Evolutionary conservation across 805 yeast genomes (phyloP).

Genomic region (Ogataea sp.): DNA sequence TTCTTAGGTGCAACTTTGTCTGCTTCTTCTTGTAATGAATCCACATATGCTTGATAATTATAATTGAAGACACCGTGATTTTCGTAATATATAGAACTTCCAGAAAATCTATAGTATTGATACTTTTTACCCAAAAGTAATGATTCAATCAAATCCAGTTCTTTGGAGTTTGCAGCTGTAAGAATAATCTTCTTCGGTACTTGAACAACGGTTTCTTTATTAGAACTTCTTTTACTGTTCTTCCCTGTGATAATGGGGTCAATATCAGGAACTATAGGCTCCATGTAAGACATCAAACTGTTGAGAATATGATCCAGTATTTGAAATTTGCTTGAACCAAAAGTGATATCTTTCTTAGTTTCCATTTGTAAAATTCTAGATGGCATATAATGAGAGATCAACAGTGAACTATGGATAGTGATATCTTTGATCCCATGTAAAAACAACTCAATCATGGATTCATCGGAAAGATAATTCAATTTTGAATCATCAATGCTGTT

Average conservation of each 20-base stretch:
- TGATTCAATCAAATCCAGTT: constrained; percentile 73
- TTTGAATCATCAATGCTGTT: background rate
- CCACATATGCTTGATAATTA: constrained; percentile 4
- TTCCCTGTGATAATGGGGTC: background rate
- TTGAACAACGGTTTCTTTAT: background rate
- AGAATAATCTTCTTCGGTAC: constrained; percentile 28
- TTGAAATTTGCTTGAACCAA: constrained; percentile 52
- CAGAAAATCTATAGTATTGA: constrained; percentile 59
- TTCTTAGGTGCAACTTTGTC: constrained; percentile 2
- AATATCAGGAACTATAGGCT: too few species aligned
- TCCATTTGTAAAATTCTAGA: constrained; percentile 60
- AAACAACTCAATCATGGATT: constrained; percentile 33
- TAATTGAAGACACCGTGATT: constrained; percentile 25
- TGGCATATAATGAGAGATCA: constrained; percentile 75
- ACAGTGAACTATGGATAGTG: constrained; percentile 57
- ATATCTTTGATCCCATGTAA: constrained; percentile 40
- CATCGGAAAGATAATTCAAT: constrained; percentile 12
- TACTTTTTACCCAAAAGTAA: constrained; percentile 64
- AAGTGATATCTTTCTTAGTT: constrained; percentile 44
- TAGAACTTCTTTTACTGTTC: constrained; percentile 2
- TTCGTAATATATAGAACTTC: constrained; percentile 40
- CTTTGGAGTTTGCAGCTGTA: constrained; percentile 56
- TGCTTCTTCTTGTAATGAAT: too few species aligned
- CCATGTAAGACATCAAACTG: too few species aligned
- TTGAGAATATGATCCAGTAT: constrained; percentile 44